Evolutionary conservation across 1,284 basidiomycete genomes (phyloP), one percentile per base, ranked within the genome.

Genomic region (Pseudozyma flocculosa): DNA sequence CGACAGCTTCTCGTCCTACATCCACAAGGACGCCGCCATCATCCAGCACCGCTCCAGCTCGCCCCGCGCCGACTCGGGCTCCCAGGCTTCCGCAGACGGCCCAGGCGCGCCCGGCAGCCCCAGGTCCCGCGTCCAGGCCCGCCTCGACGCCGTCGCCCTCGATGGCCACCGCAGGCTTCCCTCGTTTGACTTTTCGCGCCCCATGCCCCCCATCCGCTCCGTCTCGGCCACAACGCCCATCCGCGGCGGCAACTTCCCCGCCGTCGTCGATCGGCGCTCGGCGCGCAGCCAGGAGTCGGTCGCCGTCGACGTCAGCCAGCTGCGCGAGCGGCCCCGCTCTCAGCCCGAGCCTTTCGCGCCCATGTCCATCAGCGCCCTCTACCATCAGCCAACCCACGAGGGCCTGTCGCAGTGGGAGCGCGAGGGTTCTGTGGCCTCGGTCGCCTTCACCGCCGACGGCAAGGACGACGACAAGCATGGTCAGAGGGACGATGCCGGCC

Each of bases 1-100:
- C 15, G 63, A 66, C 36, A 66, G 63, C 55, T 66, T 66, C 48
- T 66, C 63, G 19, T 66, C 63, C 30, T 66, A 66, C 43, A 61
- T 66, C 55, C 54, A 66, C 59, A 66, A 62, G 41, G 63, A 66
- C 55, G 63, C 63, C 19, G 21, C 53, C 0, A 47, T 58, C 43
- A 51, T 62, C 26, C 58, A 66, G 34, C 51, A 58, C 18, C 58
- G 63, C 7, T 66, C 63, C 42, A 66, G 63, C 55, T 66, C 63
- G 29, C 63, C 63, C 38, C 59, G 63, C 15, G 50, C 42, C n/a
- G 54, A 61, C 5, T 22, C 38, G 15, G 38, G 21, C 18, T 40
- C 38, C 7, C 38, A 40, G 18, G 38, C 11, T 5, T 34, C 32
- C 14, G 32, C 11, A 5, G 32, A 34, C 32, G 32, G 11, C 32